Evolutionary conservation across 2,329 filamentous ascomycete species (phyloP).

Genomic region (Pseudogymnoascus sp.): DNA sequence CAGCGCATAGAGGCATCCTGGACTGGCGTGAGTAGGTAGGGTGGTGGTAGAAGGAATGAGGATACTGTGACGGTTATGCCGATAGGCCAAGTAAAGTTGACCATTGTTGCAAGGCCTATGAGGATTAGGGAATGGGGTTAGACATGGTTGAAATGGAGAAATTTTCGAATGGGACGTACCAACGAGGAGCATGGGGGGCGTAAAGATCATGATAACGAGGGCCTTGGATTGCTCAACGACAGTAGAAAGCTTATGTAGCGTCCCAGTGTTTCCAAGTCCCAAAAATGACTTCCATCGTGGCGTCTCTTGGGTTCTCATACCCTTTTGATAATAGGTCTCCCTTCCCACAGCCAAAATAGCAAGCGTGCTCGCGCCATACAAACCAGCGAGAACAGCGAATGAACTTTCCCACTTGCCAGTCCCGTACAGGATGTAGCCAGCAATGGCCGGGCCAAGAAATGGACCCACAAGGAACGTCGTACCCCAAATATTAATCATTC

Average conservation of each 20-base stretch:
- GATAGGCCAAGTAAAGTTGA: slow-evolving; percentile 36
- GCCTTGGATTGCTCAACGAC: slow-evolving; percentile 24
- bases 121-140: not conserved
- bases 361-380: slow-evolving; percentile 33
- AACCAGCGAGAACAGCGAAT: slow-evolving; percentile 32
- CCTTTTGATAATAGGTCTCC: slow-evolving; percentile 30
- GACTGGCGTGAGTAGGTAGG: slow-evolving; percentile 32
- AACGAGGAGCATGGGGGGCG: slow-evolving; percentile 28
- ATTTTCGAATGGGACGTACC: slow-evolving; percentile 16
- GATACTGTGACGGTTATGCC: slow-evolving; percentile 35
- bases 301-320: slow-evolving; percentile 12
- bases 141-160: not conserved
- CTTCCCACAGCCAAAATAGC: slow-evolving; percentile 32
- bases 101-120: slow-evolving; percentile 27
- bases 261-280: slow-evolving; percentile 29
- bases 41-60: slow-evolving; percentile 30
- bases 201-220: slow-evolving; percentile 27
- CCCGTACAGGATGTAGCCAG: slow-evolving; percentile 33
- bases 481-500: slow-evolving; percentile 36
- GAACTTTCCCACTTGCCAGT: slow-evolving; percentile 29
- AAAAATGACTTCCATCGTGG: slow-evolving; percentile 27
- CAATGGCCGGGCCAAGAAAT: slow-evolving; percentile 33
- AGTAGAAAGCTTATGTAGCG: slow-evolving; percentile 25
- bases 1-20: slow-evolving; percentile 34
- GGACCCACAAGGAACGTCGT: slow-evolving; percentile 35